A percentile compares a stretch with the other conserved stretches of the same genome.
Evolutionary conservation across 2,329 filamentous ascomycete species (phyloP).

Genomic region (Beauveria scarabaeidicola): DNA sequence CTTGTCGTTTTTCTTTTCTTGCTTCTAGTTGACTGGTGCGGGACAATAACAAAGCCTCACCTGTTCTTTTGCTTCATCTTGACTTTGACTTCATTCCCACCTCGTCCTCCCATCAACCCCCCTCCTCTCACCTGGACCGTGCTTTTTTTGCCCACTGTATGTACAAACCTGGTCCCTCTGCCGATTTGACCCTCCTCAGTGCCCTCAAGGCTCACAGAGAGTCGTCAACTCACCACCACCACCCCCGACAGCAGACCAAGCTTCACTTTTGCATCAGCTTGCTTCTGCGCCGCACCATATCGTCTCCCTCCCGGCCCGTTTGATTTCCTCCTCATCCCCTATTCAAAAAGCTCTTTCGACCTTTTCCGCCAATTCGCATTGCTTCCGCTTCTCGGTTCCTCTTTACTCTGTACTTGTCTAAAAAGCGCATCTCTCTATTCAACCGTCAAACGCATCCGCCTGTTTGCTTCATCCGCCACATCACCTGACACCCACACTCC

Average conservation of each 20-base stretch:
- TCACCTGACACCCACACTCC: background rate
- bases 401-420: background rate
- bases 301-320: background rate
- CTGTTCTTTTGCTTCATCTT: conserved; percentile 4
- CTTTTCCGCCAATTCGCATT: background rate
- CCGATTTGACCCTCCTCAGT: background rate
- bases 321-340: background rate
- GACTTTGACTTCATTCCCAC: background rate
- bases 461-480: conserved; percentile 4
- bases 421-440: background rate
- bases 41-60: conserved; percentile 25
- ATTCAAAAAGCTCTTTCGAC: background rate
- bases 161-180: background rate
- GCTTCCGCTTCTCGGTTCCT: background rate
- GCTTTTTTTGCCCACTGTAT: background rate
- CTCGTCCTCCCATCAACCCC: background rate
- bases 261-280: conserved; percentile 6
- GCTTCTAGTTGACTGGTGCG: conserved; percentile 13
- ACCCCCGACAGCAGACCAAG: background rate
- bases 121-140: background rate
- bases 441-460: background rate
- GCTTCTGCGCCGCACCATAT: background rate
- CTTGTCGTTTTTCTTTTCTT: background rate
- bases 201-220: too few relatives aligned
- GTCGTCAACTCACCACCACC: background rate